phyloP scores from a whole-genome alignment of 148 eudicot species.

The Drosera capensis region DNA sequence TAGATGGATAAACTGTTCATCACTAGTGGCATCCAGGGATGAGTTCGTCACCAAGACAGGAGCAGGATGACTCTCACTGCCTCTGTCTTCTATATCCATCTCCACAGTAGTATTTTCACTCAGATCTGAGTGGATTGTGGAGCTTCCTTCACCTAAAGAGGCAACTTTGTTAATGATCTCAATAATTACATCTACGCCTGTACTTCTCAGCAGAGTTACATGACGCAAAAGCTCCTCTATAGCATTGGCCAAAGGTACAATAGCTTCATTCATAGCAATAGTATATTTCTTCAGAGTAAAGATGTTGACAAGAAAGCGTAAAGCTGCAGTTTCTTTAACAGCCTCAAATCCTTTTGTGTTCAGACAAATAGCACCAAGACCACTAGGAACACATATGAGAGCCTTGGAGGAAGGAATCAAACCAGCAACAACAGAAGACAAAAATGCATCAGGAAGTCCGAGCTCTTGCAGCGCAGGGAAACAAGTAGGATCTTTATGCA shows the following conservation, averaged over 20 bases:
- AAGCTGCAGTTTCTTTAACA: conserved; percentile 60
- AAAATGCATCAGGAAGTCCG: conserved; percentile 89
- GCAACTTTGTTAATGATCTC: conserved; percentile 62
- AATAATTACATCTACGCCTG: conserved; percentile 74
- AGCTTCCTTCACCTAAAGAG: conserved; percentile 26
- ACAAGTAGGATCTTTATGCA: conserved; percentile 92
- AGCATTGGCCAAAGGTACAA: conserved; percentile 84
- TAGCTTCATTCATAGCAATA: conserved; percentile 77
- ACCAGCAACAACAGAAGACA: conserved; percentile 66
- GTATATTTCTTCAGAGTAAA: conserved; percentile 65
- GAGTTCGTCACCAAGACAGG: conserved; percentile 22
- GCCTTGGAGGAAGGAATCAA: conserved; percentile 82
- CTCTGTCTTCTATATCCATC: conserved; percentile 56
- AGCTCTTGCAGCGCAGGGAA: conserved; percentile 56
- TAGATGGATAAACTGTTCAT: conserved; percentile 69
- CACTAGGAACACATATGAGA: conserved; percentile 87
- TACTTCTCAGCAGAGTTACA: conserved; percentile 64
- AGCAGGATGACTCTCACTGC: conserved; percentile 29
- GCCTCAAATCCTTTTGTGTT: conserved; percentile 79
- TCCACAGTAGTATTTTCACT: conserved; percentile 49
- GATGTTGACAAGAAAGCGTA: conserved; percentile 64
- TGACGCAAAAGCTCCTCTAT: conserved; percentile 94
- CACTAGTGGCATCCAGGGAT: conserved; percentile 30
- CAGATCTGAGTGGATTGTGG: conserved; percentile 23
- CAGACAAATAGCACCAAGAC: conserved; percentile 90